A percentile compares a stretch with the other conserved stretches of the same genome.
Conservation (phyloP, 495 filamentous ascomycete genomes). For the Jackrogersella minutella region DNA sequence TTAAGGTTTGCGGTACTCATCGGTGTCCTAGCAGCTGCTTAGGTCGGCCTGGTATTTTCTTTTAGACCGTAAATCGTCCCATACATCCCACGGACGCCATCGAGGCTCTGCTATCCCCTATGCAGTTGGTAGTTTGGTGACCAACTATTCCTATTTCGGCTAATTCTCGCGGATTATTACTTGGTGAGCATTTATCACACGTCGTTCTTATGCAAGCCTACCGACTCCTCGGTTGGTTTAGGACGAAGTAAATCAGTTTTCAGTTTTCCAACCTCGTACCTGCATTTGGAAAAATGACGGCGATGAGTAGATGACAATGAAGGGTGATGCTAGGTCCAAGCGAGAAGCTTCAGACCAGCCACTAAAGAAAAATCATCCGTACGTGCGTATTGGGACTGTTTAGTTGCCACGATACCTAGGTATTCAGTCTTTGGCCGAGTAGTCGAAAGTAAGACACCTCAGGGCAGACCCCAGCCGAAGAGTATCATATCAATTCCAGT, state of each 20-base stretch:
- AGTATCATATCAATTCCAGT: no score
- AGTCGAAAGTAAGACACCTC: background rate
- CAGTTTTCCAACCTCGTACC: slow-evolving; percentile 18
- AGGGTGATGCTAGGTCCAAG: background rate
- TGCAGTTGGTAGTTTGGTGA: slow-evolving; percentile 8
- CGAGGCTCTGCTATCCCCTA: slow-evolving; percentile 7
- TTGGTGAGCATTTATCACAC: background rate
- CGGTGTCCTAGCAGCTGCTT: slow-evolving; percentile 16
- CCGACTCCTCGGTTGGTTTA: slow-evolving; percentile 17
- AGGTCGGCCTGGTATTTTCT: slow-evolving; percentile 1
- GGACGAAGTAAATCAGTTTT: slow-evolving; percentile 3
- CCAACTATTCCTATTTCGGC: slow-evolving; percentile 1
- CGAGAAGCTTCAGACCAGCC: background rate
- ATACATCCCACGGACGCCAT: slow-evolving; percentile 7
- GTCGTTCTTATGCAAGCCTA: slow-evolving; percentile 2
- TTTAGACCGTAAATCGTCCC: background rate
- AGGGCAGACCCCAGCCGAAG: background rate
- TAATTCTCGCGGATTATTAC: slow-evolving; percentile 11
- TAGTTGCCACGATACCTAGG: background rate
- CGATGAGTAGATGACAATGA: background rate
- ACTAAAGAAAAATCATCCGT: background rate
- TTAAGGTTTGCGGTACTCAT: slow-evolving; percentile 29
- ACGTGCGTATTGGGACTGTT: background rate
- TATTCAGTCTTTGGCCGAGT: background rate
- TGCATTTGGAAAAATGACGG: slow-evolving; percentile 4